Conservation (phyloP, 176 grass and related monocot species). For the Microstegium vimineum region DNA sequence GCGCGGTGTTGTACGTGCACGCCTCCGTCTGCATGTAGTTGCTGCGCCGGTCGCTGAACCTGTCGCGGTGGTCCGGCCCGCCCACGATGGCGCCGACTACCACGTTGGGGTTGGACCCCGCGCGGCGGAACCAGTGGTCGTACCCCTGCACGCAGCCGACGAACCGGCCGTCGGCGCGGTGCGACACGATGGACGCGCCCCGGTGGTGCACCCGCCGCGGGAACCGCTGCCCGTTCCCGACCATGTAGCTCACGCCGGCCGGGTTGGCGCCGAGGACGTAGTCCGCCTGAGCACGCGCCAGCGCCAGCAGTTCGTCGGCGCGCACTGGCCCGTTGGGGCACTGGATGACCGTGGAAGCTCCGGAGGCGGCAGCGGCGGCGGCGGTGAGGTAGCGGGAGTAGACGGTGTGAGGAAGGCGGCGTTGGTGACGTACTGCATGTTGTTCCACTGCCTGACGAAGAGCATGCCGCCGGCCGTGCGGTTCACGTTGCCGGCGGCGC, state of each 20-base stretch:
- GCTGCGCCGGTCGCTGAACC: slow-evolving; percentile 11
- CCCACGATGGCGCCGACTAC: slow-evolving; percentile 44
- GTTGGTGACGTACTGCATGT: slow-evolving; percentile 52
- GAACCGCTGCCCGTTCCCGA: slow-evolving; percentile 18
- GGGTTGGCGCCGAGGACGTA: slow-evolving; percentile 41
- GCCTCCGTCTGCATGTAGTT: slow-evolving; percentile 47
- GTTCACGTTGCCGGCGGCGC: slow-evolving; percentile 32
- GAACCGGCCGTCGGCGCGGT: slow-evolving; percentile 7
- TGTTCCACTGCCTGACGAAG: slow-evolving; percentile 48
- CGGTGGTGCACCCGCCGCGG: slow-evolving; percentile 49
- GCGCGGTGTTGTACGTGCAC: slow-evolving; percentile 37
- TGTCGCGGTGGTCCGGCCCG: slow-evolving; percentile 32
- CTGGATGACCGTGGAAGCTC: not conserved
- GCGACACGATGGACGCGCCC: slow-evolving; percentile 36
- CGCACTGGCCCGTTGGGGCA: not conserved
- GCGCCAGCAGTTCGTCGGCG: not conserved
- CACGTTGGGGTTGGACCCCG: slow-evolving; percentile 22
- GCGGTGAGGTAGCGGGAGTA: slow-evolving; percentile 34
- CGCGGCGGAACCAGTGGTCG: slow-evolving; percentile 33
- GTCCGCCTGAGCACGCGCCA: slow-evolving; percentile 20
- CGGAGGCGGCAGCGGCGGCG: not conserved
- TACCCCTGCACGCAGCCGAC: slow-evolving; percentile 50
- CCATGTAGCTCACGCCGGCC: slow-evolving; percentile 30
- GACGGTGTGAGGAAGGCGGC: slow-evolving; percentile 40
- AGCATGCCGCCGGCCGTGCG: slow-evolving; percentile 46